phyloP scores from a whole-genome alignment of 768 basidiomycete genomes.

The Russula abietina region DNA sequence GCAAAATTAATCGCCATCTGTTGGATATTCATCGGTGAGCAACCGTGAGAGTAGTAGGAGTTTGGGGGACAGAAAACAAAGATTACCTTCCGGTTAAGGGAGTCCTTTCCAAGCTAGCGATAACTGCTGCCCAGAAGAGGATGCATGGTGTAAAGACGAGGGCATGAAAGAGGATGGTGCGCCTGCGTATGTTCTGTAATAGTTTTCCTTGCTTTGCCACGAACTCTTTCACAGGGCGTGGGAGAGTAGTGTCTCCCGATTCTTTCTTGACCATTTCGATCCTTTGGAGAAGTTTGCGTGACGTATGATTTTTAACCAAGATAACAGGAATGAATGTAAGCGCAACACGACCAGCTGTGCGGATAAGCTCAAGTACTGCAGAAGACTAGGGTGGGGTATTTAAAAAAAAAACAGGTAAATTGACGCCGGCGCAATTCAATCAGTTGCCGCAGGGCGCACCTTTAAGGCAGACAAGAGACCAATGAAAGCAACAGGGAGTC shows the following conservation, averaged over 20 bases:
- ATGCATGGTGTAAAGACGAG: slow-evolving; percentile 56
- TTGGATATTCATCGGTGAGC: background rate
- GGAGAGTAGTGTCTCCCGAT: slow-evolving; percentile 35
- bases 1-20: slow-evolving; percentile 81
- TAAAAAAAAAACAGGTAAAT: slow-evolving; percentile 15
- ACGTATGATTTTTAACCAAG: slow-evolving; percentile 50
- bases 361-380: slow-evolving; percentile 61
- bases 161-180: slow-evolving; percentile 46
- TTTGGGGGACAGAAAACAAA: background rate
- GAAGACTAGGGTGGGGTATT: no score
- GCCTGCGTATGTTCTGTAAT: slow-evolving; percentile 43
- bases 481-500: slow-evolving; percentile 35
- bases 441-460: slow-evolving; percentile 38
- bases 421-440: background rate
- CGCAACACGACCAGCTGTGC: slow-evolving; percentile 63
- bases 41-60: background rate
- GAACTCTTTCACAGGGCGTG: slow-evolving; percentile 32
- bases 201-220: slow-evolving; percentile 47
- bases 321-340: slow-evolving; percentile 71
- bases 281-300: slow-evolving; percentile 45
- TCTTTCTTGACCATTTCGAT: slow-evolving; percentile 40
- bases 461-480: slow-evolving; percentile 61
- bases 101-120: slow-evolving; percentile 70
- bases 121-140: slow-evolving; percentile 61
- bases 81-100: slow-evolving; percentile 77